Percentiles rank a stretch among this genome's conserved stretches.
These are phyloP conservation scores for Triglochin maritima DNA, from an alignment of 106 monocot genomes.

Conservation along the genomic window DNA sequence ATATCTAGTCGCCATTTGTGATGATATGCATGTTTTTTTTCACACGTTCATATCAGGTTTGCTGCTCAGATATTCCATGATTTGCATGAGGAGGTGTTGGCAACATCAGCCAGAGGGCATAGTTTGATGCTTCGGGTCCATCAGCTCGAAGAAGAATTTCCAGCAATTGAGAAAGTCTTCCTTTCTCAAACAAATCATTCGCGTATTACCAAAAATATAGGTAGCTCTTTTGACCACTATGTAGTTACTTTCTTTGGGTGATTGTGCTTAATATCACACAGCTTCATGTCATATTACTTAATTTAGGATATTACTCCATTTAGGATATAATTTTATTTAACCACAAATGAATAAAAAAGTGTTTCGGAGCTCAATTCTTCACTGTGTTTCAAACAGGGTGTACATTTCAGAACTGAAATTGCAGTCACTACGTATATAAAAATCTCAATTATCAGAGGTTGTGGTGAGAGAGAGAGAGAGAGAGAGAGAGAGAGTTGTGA, in stretches of 20 bases:
- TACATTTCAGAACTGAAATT: too few species aligned
- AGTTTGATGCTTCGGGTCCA: constrained; percentile 73
- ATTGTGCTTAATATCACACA: too few species aligned
- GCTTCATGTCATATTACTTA: too few species aligned
- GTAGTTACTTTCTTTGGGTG: neutral
- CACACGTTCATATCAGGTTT: constrained; percentile 41
- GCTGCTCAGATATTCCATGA: constrained; percentile 90
- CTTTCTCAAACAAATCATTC: constrained; percentile 42
- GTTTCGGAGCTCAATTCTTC: too few species aligned
- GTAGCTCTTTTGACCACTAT: constrained; percentile 3
- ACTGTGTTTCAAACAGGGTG: too few species aligned
- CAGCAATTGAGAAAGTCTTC: constrained; percentile 59
- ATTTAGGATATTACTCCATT: too few species aligned
- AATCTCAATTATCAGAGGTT: too few species aligned
- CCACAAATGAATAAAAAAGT: too few species aligned
- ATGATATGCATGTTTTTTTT: neutral
- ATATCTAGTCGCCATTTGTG: neutral
- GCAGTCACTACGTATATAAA: too few species aligned
- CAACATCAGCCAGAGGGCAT: constrained; percentile 81
- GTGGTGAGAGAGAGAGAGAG: too few species aligned
- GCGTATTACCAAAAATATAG: constrained; percentile 23
- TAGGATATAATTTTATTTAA: too few species aligned
- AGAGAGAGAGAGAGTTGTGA: too few species aligned
- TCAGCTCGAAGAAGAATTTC: constrained; percentile 88
- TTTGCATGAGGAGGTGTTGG: constrained; percentile 90